phyloP scores from a whole-genome alignment of 768 basidiomycete species.

The Xerocomellus dryophilus region DNA sequence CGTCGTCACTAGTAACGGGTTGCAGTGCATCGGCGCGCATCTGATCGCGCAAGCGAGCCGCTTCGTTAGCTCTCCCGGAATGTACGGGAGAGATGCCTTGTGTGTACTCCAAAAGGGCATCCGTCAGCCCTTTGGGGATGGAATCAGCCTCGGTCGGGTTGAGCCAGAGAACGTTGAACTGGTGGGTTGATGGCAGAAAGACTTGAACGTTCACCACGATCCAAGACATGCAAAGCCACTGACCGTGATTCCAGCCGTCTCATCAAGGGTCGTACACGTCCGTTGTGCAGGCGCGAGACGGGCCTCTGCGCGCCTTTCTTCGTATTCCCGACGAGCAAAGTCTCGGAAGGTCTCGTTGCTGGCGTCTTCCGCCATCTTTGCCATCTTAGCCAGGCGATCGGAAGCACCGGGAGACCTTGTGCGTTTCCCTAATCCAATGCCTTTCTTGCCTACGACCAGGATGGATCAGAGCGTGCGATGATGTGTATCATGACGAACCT shows the following conservation, averaged over 20 bases:
- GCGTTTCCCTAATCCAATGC: slow-evolving; percentile 71
- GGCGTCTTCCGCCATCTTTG: slow-evolving; percentile 53
- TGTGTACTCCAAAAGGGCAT: slow-evolving; percentile 48
- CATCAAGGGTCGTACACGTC: slow-evolving; percentile 75
- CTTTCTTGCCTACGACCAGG: slow-evolving; percentile 60
- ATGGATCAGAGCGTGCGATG: slow-evolving; percentile 2
- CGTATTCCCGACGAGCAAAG: slow-evolving; percentile 68
- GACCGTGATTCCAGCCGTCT: slow-evolving; percentile 60
- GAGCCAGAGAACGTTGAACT: slow-evolving; percentile 85
- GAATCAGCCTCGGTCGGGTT: slow-evolving; percentile 62
- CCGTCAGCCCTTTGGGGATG: slow-evolving; percentile 64
- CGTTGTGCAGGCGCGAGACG: slow-evolving; percentile 67
- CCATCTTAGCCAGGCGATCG: slow-evolving; percentile 71
- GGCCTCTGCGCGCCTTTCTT: slow-evolving; percentile 70
- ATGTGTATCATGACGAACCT: slow-evolving; percentile 45
- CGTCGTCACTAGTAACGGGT: slow-evolving; percentile 38
- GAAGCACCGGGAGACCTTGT: slow-evolving; percentile 59
- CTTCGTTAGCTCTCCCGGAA: slow-evolving; percentile 19
- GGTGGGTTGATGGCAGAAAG: neutral
- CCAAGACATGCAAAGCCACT: neutral
- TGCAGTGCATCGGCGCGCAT: slow-evolving; percentile 74
- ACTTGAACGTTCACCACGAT: slow-evolving; percentile 7
- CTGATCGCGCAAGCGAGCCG: slow-evolving; percentile 59
- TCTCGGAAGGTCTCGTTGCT: slow-evolving; percentile 63
- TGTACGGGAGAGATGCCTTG: slow-evolving; percentile 12